These are phyloP conservation scores for Sherardia arvensis DNA, from an alignment of 257 asterid genomes.

Conservation along the genomic window DNA sequence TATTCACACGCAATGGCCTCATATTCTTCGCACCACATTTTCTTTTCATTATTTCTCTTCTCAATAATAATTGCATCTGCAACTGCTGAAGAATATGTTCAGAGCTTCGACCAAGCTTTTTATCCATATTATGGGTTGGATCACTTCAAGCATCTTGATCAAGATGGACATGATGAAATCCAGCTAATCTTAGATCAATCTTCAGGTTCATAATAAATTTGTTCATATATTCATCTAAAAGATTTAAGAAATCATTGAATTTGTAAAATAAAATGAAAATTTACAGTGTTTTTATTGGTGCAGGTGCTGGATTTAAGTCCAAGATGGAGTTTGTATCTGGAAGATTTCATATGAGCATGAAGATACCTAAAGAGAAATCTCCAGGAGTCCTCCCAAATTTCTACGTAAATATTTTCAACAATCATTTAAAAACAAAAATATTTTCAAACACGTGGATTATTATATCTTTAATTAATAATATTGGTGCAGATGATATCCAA, in stretches of 20 bases:
- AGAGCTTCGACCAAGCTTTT: slow-evolving; percentile 34
- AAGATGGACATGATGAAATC: slow-evolving; percentile 26
- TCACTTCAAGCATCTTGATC: slow-evolving; percentile 27
- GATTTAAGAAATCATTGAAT: no score
- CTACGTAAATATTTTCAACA: no score
- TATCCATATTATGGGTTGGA: slow-evolving; percentile 31
- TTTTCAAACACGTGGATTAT: background rate
- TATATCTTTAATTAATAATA: background rate
- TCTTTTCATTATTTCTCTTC: background rate
- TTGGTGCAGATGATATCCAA: background rate
- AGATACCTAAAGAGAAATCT: background rate
- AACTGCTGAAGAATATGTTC: background rate
- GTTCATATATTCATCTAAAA: background rate
- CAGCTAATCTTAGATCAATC: slow-evolving; percentile 23
- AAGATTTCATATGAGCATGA: background rate
- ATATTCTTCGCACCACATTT: background rate
- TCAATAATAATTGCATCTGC: background rate
- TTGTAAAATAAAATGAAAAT: no score
- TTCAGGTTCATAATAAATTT: background rate
- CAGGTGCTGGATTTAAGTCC: background rate
- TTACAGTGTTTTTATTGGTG: background rate
- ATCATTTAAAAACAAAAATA: no score
- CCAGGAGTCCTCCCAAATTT: background rate
- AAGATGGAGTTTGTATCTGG: background rate
- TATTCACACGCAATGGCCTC: slow-evolving; percentile 18